These are phyloP conservation scores for Ogataea ganodermae DNA, from an alignment of 805 yeast genomes.

Conservation along the genomic window DNA sequence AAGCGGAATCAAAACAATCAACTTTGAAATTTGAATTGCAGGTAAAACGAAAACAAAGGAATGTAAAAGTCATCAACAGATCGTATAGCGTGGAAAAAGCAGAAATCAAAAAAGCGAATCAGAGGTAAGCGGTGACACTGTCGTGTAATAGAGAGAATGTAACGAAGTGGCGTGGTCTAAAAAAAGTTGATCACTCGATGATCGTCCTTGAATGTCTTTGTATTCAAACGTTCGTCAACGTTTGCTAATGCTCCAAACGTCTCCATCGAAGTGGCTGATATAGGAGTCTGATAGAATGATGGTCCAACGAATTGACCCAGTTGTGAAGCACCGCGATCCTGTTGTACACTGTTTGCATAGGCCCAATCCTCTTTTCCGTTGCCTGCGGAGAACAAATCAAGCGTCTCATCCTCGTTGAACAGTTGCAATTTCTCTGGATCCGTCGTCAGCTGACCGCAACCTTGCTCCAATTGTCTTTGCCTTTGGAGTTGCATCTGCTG, in stretches of 20 bases:
- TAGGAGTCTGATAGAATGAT: constrained; percentile 1
- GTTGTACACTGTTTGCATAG: neutral
- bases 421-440: constrained; percentile 5
- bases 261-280: constrained; percentile 1
- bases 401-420: constrained; percentile 4
- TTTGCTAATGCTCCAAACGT: constrained; percentile 1
- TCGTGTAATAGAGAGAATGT: constrained; percentile 1
- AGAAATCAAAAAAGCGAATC: neutral
- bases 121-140: neutral
- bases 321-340: neutral
- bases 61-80: neutral
- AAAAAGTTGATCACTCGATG: constrained; percentile 10
- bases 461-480: constrained; percentile 14
- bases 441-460: neutral
- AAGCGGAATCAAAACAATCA: too few species aligned
- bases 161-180: neutral
- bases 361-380: constrained; percentile 3
- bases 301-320: constrained; percentile 3
- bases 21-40: neutral
- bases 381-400: neutral
- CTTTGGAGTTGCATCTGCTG: constrained; percentile 19
- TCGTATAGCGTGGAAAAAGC: neutral
- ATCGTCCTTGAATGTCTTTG: constrained; percentile 13
- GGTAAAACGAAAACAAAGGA: neutral
- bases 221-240: constrained; percentile 15